These are phyloP conservation scores for Eruca vesicaria DNA, from an alignment of 441 rosid species.

Conservation along the genomic window DNA sequence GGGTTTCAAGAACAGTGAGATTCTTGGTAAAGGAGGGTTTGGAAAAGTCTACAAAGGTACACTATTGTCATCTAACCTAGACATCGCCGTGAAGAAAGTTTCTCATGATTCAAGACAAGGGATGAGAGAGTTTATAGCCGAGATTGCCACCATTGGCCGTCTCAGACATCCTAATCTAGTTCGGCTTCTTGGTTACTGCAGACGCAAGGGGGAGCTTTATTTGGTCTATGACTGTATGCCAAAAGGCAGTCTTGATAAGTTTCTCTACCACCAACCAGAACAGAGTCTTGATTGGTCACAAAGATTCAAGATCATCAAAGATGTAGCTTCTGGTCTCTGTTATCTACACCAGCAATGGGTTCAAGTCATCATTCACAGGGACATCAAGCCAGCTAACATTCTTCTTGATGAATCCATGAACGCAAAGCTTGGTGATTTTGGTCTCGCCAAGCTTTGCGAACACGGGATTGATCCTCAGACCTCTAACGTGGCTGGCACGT, in stretches of 20 bases:
- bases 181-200: constrained; percentile 25
- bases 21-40: constrained; percentile 56
- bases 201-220: constrained; percentile 7
- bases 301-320: constrained; percentile 45
- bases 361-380: constrained; percentile 57
- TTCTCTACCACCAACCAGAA: constrained; percentile 20
- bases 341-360: constrained; percentile 56
- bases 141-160: constrained; percentile 37
- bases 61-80: constrained; percentile 27
- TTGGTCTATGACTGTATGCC: constrained; percentile 35
- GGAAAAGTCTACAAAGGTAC: constrained; percentile 51
- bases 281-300: constrained; percentile 41
- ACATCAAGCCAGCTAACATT: constrained; percentile 51
- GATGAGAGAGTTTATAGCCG: constrained; percentile 34
- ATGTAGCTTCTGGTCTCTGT: constrained; percentile 50
- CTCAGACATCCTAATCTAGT: constrained; percentile 26
- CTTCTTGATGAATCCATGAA: constrained; percentile 36
- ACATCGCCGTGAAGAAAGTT: constrained; percentile 43
- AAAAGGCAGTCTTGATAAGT: constrained; percentile 44
- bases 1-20: too few relatives aligned
- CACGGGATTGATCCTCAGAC: constrained; percentile 15
- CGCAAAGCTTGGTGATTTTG: constrained; percentile 29
- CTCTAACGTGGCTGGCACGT: constrained; percentile 24
- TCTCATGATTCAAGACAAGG: constrained; percentile 42
- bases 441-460: constrained; percentile 25